Evolutionary conservation across 2,329 filamentous ascomycete species (phyloP).

Genomic region (Geosmithia morbida): DNA sequence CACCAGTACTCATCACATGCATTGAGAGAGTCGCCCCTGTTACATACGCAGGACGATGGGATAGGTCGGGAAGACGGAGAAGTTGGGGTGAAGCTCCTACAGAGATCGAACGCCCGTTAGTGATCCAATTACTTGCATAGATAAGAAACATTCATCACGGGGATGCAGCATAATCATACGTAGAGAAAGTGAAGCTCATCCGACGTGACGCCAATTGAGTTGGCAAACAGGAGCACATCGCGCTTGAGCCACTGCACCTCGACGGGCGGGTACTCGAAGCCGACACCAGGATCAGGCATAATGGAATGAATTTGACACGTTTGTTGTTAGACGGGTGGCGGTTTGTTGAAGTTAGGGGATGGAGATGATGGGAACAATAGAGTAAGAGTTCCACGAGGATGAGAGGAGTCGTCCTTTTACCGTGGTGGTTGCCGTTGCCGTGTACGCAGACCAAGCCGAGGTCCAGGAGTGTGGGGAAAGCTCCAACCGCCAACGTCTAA

Average conservation of each 20-base stretch:
- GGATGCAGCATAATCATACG: slow-evolving; percentile 28
- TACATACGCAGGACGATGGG: slow-evolving; percentile 57
- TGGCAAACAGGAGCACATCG: slow-evolving; percentile 79
- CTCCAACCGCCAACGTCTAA: not conserved
- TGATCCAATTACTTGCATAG: not conserved
- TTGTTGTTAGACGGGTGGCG: not conserved
- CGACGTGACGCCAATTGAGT: slow-evolving; percentile 71
- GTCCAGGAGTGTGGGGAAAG: not conserved
- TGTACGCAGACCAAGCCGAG: not conserved
- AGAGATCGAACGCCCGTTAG: not conserved
- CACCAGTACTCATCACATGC: not conserved
- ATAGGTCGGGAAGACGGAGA: slow-evolving; percentile 82
- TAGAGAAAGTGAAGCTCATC: slow-evolving; percentile 91
- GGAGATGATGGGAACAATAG: not conserved
- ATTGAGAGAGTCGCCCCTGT: not conserved
- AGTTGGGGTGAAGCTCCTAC: slow-evolving; percentile 76
- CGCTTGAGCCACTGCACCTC: slow-evolving; percentile 78
- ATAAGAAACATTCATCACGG: not conserved
- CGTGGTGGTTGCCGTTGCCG: not conserved
- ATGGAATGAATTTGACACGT: not conserved
- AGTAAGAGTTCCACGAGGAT: no score
- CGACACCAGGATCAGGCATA: slow-evolving; percentile 40
- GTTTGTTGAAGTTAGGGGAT: not conserved
- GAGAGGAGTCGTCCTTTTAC: not conserved
- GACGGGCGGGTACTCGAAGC: slow-evolving; percentile 65